Conservation (phyloP, 345 rosid genomes). For the Arabis alpina region DNA sequence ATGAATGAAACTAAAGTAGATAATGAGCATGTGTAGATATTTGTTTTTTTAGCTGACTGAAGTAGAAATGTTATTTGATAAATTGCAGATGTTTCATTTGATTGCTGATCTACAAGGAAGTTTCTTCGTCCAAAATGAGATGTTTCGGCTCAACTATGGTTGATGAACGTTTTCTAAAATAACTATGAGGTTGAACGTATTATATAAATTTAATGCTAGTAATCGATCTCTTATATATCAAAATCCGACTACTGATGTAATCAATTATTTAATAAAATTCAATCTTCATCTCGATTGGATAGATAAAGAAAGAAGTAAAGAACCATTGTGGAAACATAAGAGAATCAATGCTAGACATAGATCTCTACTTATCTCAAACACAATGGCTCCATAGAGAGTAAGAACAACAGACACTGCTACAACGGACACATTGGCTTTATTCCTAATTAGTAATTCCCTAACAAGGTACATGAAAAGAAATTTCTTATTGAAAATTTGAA, state of each 20-base stretch:
- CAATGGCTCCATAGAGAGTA: too few species aligned
- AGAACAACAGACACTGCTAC: too few species aligned
- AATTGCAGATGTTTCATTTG: conserved; percentile 78
- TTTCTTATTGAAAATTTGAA: too few species aligned
- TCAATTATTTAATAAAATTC: not conserved
- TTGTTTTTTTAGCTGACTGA: not conserved
- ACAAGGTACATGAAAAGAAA: too few species aligned
- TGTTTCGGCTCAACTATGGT: conserved; percentile 82
- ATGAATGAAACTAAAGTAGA: not conserved
- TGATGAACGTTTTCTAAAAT: conserved; percentile 33
- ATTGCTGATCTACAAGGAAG: conserved; percentile 57
- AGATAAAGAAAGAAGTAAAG: too few species aligned
- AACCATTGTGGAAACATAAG: too few species aligned
- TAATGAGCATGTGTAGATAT: not conserved
- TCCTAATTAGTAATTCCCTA: too few species aligned
- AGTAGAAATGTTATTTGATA: not conserved
- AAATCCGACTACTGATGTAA: not conserved
- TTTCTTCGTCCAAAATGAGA: conserved; percentile 80
- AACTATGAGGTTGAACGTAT: not conserved
- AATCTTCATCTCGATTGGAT: not conserved
- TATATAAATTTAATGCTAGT: not conserved
- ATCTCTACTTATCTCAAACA: too few species aligned
- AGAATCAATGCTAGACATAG: too few species aligned
- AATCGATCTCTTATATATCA: not conserved
- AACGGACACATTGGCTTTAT: too few species aligned